Base-by-base conservation (phyloP, 345 rosid species). In the Brassica rapa region DNA sequence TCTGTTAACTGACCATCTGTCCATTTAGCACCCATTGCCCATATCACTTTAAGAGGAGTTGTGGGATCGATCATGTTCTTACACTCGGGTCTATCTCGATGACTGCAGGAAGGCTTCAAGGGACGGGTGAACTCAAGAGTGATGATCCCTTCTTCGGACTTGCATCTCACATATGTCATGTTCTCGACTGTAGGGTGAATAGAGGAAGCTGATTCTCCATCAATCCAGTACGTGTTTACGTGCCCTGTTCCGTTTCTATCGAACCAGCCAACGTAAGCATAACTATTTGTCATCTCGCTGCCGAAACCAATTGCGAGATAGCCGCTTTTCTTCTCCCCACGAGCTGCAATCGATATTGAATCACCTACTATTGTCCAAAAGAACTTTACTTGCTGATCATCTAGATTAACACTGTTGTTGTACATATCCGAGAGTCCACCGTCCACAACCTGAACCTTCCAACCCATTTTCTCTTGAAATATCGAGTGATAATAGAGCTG, bases 1-100 rank as follows among this genome's bases (percentile, higher is more conserved):
- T 93, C 98, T 67, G 82, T 93, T 21, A 95, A 79, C 68, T 83
- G 90, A 41, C 80, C 86, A 51, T 86, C 84, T 5, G 92, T 84
- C 98, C 99, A 95, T 82, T 85, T 89, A 74, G 96, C 80, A 43
- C 99, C 99, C 96, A 93, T 89, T 62, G 98, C 99, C 98, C 98
- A 91, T 68, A 93, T 83, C 51, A 95, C 96, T 82, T 85, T 89
- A 43, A 93, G 92, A 62, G 97, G 99, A 82, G 93, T 93, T 37
- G 97, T 89, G n/a, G 91, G 91, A 81, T 95, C 99, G 8, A 93
- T 82, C 82, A 91, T 90, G 82, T 95, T 91, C 71, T 86, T 88
- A 79, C 98, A 95, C 78, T 89, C 94, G 3, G 87, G 88, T 66
- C 43, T 74, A 30, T 77, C 46, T 61, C 55, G 82, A 68, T 84